phyloP scores from a whole-genome alignment of 345 rosid genomes.

The Populus deltoides region DNA sequence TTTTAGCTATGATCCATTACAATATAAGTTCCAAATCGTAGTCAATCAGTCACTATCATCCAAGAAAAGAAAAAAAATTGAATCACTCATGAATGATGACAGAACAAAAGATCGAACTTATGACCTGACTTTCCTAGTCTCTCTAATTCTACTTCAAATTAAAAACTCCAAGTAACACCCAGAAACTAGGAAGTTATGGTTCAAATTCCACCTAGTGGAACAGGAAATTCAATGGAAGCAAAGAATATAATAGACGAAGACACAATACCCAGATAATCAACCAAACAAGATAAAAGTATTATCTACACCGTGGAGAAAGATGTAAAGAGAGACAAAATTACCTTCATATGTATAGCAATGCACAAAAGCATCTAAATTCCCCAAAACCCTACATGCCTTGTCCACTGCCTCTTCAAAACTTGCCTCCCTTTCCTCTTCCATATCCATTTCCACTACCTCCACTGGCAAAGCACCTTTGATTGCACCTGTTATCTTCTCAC shows the following conservation, averaged over 20 bases:
- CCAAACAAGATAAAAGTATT: neutral
- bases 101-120: neutral
- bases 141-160: neutral
- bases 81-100: neutral
- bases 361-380: constrained; percentile 72
- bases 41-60: neutral
- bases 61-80: neutral
- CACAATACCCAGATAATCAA: neutral
- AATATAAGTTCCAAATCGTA: neutral
- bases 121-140: neutral
- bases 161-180: neutral
- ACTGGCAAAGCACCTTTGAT: constrained; percentile 31
- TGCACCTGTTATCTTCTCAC: constrained; percentile 42
- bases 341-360: constrained; percentile 75
- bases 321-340: constrained; percentile 7
- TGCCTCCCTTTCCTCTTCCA: constrained; percentile 70
- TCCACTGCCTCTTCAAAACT: constrained; percentile 70
- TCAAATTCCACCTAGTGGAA: neutral
- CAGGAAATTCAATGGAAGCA: neutral
- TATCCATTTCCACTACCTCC: constrained; percentile 62
- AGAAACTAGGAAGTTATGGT: neutral
- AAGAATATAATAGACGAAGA: neutral
- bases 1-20: neutral
- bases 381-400: constrained; percentile 53
- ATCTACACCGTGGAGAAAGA: neutral